A percentile compares a stretch with the other conserved stretches of the same genome.
These are phyloP conservation scores for Thielaviopsis punctulata DNA, from an alignment of 2,329 filamentous ascomycete species.

Conservation along the genomic window DNA sequence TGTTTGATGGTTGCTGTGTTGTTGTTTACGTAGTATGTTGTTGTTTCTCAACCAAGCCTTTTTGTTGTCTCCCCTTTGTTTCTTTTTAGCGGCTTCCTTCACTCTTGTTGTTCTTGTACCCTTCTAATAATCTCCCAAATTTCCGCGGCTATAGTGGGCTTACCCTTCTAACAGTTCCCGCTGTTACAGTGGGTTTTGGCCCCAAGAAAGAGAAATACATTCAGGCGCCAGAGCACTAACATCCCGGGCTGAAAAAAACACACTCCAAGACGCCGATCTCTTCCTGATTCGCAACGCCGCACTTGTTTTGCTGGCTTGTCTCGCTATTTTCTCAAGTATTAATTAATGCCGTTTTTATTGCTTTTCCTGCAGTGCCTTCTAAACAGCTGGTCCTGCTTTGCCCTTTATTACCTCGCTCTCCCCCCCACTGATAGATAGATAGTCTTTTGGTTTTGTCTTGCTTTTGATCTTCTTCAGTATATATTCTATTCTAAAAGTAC, in stretches of 20 bases:
- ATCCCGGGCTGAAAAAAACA: no score
- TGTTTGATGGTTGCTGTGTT: neutral
- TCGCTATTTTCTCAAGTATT: neutral
- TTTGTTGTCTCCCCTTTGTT: neutral
- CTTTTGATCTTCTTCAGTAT: neutral
- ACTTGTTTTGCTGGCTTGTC: neutral
- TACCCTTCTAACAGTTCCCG: no score
- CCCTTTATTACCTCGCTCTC: neutral
- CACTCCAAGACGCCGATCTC: neutral
- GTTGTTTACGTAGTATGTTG: neutral
- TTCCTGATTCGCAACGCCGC: neutral
- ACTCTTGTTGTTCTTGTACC: neutral
- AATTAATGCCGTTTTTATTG: neutral
- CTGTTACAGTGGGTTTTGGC: no score
- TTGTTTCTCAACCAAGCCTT: no score
- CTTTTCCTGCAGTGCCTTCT: no score
- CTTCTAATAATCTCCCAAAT: no score
- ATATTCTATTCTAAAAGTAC: no score
- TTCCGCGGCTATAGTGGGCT: no score
- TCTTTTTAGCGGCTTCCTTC: neutral
- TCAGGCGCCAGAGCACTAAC: no score
- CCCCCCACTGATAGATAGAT: no score
- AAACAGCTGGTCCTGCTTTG: neutral
- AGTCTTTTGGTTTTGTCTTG: neutral
- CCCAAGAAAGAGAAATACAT: no score